These are phyloP conservation scores for Urostyla sp. DNA, from an alignment of 73 alveolate species.

Conservation along the genomic window DNA sequence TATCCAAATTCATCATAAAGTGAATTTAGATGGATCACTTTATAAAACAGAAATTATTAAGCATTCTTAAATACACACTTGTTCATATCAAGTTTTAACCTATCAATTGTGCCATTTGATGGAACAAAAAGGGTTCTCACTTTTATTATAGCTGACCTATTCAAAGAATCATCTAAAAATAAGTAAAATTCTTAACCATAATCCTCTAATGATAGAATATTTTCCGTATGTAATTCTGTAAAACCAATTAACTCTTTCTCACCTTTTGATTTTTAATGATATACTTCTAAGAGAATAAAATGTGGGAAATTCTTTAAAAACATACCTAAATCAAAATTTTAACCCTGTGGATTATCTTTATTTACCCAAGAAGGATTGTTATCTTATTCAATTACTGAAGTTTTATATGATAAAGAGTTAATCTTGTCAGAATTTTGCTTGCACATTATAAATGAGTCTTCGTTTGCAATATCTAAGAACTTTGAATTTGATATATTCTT, in stretches of 20 bases:
- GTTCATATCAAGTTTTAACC: neutral
- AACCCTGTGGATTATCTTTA: conserved; percentile 31
- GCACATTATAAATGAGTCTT: conserved; percentile 26
- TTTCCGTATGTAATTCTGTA: conserved; percentile 31
- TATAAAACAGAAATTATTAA: conserved; percentile 9
- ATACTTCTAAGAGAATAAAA: conserved; percentile 25
- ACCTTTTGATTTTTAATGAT: conserved; percentile 8
- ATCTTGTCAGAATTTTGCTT: conserved; percentile 13
- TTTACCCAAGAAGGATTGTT: conserved; percentile 47
- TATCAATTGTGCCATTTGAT: conserved; percentile 37
- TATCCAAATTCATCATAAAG: conserved; percentile 45
- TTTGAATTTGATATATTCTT: conserved; percentile 15
- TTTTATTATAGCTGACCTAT: conserved; percentile 17
- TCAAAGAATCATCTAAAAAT: conserved; percentile 12
- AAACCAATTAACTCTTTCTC: conserved; percentile 10
- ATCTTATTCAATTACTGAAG: neutral
- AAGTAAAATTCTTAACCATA: conserved; percentile 30
- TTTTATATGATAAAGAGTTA: neutral
- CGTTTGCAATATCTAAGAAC: conserved; percentile 34
- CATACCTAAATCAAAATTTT: conserved; percentile 51
- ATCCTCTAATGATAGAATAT: conserved; percentile 3
- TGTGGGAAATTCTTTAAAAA: conserved; percentile 34
- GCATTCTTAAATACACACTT: conserved; percentile 33
- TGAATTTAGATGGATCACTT: neutral
- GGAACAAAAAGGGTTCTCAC: conserved; percentile 38